Percentiles rank a stretch among this genome's conserved stretches.
These are phyloP conservation scores for Castanopsis chinensis DNA, from an alignment of 306 rosid genomes.

Conservation along the genomic window DNA sequence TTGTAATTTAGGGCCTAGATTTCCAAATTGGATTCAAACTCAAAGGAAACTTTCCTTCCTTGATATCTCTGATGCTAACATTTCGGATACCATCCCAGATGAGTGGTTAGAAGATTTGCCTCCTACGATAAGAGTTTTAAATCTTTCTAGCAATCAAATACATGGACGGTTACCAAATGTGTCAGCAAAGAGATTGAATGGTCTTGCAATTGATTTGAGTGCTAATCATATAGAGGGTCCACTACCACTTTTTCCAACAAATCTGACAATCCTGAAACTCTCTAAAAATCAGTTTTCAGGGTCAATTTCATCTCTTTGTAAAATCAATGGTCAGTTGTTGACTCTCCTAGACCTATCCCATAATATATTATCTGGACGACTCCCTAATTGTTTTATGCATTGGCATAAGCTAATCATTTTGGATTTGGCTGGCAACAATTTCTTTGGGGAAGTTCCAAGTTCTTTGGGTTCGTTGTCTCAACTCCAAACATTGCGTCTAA, in stretches of 20 bases:
- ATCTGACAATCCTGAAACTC: not conserved
- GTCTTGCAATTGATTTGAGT: conserved; percentile 18
- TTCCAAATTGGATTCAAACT: conserved; percentile 14
- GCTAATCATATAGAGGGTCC: conserved; percentile 27
- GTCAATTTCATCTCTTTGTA: not conserved
- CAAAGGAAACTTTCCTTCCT: accelerated
- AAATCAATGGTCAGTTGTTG: not conserved
- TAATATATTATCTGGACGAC: not conserved
- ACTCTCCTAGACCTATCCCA: not conserved
- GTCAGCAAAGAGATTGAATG: not conserved
- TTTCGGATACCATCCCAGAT: no score
- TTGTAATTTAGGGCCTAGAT: conserved; percentile 9
- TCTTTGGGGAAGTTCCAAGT: not conserved
- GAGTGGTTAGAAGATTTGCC: no score
- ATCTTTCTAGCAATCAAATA: conserved; percentile 29
- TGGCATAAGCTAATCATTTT: not conserved
- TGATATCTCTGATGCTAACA: not conserved
- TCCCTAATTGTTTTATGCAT: not conserved
- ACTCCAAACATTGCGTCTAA: not conserved
- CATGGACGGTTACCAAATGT: conserved; percentile 18
- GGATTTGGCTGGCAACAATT: not conserved
- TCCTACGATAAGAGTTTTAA: not conserved
- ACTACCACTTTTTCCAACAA: not conserved
- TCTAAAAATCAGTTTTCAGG: not conserved
- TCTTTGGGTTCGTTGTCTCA: not conserved